Evolutionary conservation across 129 eudicot genomes (phyloP), one percentile per base, ranked within the genome.

Genomic region (Flaveria bidentis): DNA sequence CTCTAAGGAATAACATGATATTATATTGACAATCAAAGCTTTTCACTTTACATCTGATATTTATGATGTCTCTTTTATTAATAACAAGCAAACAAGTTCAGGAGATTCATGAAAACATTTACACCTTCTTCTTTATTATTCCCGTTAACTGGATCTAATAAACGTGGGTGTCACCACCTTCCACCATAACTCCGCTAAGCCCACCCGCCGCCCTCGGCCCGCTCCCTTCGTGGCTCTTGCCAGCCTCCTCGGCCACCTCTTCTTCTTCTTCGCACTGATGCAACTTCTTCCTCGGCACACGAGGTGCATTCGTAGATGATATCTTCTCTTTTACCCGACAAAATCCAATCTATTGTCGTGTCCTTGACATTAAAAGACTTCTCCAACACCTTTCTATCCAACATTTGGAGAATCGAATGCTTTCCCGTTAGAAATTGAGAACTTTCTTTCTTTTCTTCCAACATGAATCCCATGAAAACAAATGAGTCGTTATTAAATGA

Each of bases 401-500:
- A 46, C 16, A 74, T 75, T 61, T 82, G 74, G 11, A 88, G 79
- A 46, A 90, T 89, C 9, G 96, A 93, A 7, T 84, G 78, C 53
- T 86, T 80, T 8, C 98, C 98, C 1, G 86, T 85, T 22, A 93
- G 66, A 73, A 75, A 88, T 74, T 85, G 97, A 72, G 97, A 88
- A 30, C 80, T 84, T 51, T 81, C 86, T 0, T 70, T 73, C 81
- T 45, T 62, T 16, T 60, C 23, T 2, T 77, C 64, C 11, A 87
- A 83, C 39, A 83, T 88, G 76, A 93, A 93, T 12, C 97, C 98
- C 86, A 88, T 67, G 79, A 90, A 90, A 46, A 85, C 96, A 79
- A 93, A 82, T 0, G 96, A 58, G 28, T 69, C 93, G 36, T 93
- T 77, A 69, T 88, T 90, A 75, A 85, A 93, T 2, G 98, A 86